Evolutionary conservation across 1,139 yeast genomes (phyloP), one percentile per base, ranked within the genome.

Genomic region (Sugiyamaella paludigena): DNA sequence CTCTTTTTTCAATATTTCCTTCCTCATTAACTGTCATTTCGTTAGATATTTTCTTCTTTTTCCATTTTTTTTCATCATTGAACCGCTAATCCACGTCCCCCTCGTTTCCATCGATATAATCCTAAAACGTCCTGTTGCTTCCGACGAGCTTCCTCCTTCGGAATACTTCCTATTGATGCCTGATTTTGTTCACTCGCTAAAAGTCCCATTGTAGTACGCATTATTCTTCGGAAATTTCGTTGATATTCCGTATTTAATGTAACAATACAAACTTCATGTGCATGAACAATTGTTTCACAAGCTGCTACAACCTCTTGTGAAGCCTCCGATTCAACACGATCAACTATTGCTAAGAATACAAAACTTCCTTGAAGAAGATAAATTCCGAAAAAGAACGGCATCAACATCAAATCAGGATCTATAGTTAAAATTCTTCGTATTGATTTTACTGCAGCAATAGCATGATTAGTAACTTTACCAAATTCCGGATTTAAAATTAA

Each of bases 341-440:
- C 69, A 36, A 56, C 54, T 55, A 51, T 38, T 47, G 55, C 52
- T 53, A 60, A 58, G 54, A 54, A 60, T 45, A 55, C 60, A 52
- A 50, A 64, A 39, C 61, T 57, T 9, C 68, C 68, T 37, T 64
- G 68, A 24, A 65, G 50, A 12, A 65, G 52, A 36, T 66, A 64
- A 28, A 64, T 61, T 15, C 67, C 70, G 41, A 61, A 58, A 51
- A 66, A 66, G 49, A 64, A 65, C 4, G 69, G 69, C 66, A 66
- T 63, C 34, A 64, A 55, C 53, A 53, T 57, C 36, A 66, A 43
- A 33, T 65, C 69, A 0, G 67, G 64, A 40, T 66, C 70, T 29
- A 59, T 53, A 7, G 58, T 37, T 27, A 65, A 49, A n/a, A 63
- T 56, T 33, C 59, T 50, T 31, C 59, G 53, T n/a, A 59, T 57